Evolutionary conservation across 768 basidiomycete genomes (phyloP).

Genomic region (Collybia sordida): DNA sequence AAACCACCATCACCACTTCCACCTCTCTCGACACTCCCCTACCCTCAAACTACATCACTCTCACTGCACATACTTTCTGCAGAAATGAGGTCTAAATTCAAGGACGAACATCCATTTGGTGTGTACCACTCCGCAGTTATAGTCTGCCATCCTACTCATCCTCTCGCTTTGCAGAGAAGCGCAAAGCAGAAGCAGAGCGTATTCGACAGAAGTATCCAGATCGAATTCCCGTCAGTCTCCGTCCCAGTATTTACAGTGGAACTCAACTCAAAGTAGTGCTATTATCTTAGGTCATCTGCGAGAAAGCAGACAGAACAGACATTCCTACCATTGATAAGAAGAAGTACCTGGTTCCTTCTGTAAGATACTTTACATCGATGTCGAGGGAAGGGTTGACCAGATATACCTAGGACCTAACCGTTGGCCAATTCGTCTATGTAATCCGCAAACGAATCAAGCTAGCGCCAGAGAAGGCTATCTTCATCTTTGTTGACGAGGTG

Average conservation of each 20-base stretch:
- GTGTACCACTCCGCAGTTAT: constrained; percentile 30
- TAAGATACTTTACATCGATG: constrained; percentile 37
- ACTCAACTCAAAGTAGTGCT: constrained; percentile 5
- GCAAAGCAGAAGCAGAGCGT: constrained; percentile 98
- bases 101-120: constrained; percentile 99
- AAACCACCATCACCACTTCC: constrained; percentile 20
- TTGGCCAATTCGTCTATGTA: constrained; percentile 99
- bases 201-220: constrained; percentile 99
- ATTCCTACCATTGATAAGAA: constrained; percentile 99
- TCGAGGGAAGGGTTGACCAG: neutral
- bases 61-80: constrained; percentile 1
- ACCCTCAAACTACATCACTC: constrained; percentile 2
- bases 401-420: constrained; percentile 78
- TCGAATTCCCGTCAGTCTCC: constrained; percentile 84
- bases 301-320: constrained; percentile 98
- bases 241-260: constrained; percentile 6
- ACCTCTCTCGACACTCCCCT: constrained; percentile 9
- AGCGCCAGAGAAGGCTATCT: constrained; percentile 99
- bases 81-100: constrained; percentile 91
- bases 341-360: constrained; percentile 99
- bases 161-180: constrained; percentile 71
- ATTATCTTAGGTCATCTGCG: constrained; percentile 87
- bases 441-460: constrained; percentile 99
- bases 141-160: constrained; percentile 32
- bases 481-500: constrained; percentile 99